Conservation (phyloP, 305 asterid species). For the Lippia alba region DNA sequence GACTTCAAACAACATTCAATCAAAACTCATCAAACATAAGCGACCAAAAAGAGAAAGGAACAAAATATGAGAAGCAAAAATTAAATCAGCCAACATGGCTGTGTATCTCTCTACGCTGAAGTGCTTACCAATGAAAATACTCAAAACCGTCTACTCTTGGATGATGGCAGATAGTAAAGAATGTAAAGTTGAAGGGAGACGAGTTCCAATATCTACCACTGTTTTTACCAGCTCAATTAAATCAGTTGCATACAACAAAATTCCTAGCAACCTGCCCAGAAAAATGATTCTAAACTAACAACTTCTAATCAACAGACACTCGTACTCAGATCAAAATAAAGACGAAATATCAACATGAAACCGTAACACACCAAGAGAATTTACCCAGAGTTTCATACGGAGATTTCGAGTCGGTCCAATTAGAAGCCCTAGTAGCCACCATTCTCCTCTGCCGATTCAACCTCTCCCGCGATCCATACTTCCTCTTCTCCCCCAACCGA, state of each 20-base stretch:
- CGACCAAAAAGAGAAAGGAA: not conserved
- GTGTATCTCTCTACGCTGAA: not conserved
- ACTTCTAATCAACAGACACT: not conserved
- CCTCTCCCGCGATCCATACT: slow-evolving; percentile 45
- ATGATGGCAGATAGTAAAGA: not conserved
- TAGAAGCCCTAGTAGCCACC: slow-evolving; percentile 71
- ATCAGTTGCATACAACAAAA: not conserved
- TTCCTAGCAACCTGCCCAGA: not conserved
- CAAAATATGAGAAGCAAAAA: not conserved
- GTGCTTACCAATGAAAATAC: not conserved
- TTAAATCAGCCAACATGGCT: not conserved
- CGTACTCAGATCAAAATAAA: not conserved
- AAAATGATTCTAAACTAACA: not conserved
- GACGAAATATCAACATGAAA: too few relatives aligned
- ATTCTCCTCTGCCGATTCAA: slow-evolving; percentile 69
- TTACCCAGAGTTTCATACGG: slow-evolving; percentile 91
- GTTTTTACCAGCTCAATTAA: not conserved
- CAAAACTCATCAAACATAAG: too few relatives aligned
- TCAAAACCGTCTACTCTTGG: not conserved
- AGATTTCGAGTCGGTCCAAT: slow-evolving; percentile 82
- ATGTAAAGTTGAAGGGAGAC: not conserved
- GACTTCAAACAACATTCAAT: too few relatives aligned
- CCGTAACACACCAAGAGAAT: not conserved
- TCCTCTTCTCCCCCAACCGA: slow-evolving; percentile 41
- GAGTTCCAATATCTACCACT: slow-evolving; percentile 9